A percentile compares a stretch with the other conserved stretches of the same genome.
These are phyloP conservation scores for Gamarada debralockiae DNA, from an alignment of 495 filamentous ascomycete species.

Conservation along the genomic window DNA sequence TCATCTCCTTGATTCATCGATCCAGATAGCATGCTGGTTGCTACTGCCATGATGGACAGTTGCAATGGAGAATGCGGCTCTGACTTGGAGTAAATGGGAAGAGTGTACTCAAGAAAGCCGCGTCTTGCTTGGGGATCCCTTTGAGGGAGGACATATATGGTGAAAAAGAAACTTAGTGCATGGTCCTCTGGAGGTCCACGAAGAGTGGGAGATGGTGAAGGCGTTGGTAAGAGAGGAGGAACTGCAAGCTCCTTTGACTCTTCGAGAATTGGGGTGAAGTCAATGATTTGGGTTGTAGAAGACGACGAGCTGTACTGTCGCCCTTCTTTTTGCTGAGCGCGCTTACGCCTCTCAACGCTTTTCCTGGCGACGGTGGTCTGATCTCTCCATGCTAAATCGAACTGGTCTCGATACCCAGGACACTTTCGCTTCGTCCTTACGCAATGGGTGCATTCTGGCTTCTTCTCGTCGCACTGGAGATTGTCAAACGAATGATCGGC, in stretches of 20 bases:
- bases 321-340: neutral
- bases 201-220: neutral
- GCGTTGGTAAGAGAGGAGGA: neutral
- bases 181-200: neutral
- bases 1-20: slow-evolving; percentile 3
- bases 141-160: neutral
- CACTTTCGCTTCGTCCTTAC: slow-evolving; percentile 5
- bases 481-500: neutral
- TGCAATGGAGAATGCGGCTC: slow-evolving; percentile 2
- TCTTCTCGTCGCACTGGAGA: slow-evolving; percentile 8
- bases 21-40: neutral
- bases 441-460: slow-evolving; percentile 2
- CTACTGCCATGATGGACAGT: slow-evolving; percentile 5
- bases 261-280: neutral
- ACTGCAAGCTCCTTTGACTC: neutral
- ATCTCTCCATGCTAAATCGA: slow-evolving; percentile 17
- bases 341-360: slow-evolving; percentile 7
- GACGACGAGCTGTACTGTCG: neutral
- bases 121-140: neutral
- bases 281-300: neutral
- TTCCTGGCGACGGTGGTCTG: slow-evolving; percentile 13
- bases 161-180: slow-evolving; percentile 5
- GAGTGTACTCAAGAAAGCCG: slow-evolving; percentile 1
- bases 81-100: neutral
- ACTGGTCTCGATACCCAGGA: slow-evolving; percentile 7